A percentile compares a stretch with the other conserved stretches of the same genome.
Conservation (phyloP, 495 filamentous ascomycete genomes). For the Aspergillus saccharolyticus region DNA sequence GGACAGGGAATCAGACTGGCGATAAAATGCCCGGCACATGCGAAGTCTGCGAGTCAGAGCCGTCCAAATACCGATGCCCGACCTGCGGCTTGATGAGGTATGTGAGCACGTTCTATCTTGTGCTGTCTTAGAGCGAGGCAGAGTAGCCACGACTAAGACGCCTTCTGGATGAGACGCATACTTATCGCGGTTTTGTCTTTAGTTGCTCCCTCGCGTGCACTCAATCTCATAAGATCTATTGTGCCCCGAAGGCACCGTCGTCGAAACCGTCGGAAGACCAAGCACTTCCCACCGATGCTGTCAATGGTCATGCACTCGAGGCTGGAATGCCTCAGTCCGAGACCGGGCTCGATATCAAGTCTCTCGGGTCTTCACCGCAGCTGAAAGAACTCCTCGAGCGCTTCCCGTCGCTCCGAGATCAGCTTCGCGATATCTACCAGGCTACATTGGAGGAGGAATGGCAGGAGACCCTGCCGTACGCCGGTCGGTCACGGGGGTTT, state of each 20-base stretch:
- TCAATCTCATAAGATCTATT: conserved; percentile 55
- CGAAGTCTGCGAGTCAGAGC: conserved; percentile 53
- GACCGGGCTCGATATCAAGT: conserved; percentile 10
- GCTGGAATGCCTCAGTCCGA: conserved; percentile 12
- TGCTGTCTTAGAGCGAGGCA: background rate
- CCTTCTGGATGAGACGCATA: background rate
- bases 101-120: conserved; percentile 9
- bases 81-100: conserved; percentile 61
- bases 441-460: conserved; percentile 46
- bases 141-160: background rate
- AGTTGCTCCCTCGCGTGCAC: conserved; percentile 71
- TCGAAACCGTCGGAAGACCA: conserved; percentile 23
- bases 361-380: conserved; percentile 34
- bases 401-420: conserved; percentile 47
- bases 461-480: conserved; percentile 27
- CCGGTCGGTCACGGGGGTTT: conserved; percentile 25
- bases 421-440: conserved; percentile 49
- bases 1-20: background rate
- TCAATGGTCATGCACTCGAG: conserved; percentile 7
- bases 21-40: conserved; percentile 40
- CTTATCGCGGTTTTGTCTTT: conserved; percentile 8
- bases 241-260: conserved; percentile 32
- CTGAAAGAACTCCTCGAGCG: conserved; percentile 47
- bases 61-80: conserved; percentile 62
- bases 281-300: conserved; percentile 12